Evolutionary conservation across 495 filamentous ascomycete genomes (phyloP).

Genomic region (Hyaloscypha finlandica): DNA sequence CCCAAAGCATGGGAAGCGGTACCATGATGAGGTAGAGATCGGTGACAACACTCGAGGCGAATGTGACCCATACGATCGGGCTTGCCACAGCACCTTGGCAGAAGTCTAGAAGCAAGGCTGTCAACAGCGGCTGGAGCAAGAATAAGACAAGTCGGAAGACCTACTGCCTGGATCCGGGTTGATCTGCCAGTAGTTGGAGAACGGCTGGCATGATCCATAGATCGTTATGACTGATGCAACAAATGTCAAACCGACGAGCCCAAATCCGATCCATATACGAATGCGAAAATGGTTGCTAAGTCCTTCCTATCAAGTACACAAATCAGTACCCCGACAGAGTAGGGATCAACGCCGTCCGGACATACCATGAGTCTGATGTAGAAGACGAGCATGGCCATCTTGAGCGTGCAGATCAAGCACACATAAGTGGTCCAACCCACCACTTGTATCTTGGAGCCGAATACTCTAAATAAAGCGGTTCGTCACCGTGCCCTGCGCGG

Average conservation of each 20-base stretch:
- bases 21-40: slow-evolving; percentile 57
- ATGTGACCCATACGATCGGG: slow-evolving; percentile 46
- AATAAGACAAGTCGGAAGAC: slow-evolving; percentile 22
- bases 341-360: not conserved
- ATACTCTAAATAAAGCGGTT: slow-evolving; percentile 42
- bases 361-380: slow-evolving; percentile 62
- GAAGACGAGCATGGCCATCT: slow-evolving; percentile 59
- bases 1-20: slow-evolving; percentile 56
- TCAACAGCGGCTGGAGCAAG: slow-evolving; percentile 3
- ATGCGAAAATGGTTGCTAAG: slow-evolving; percentile 45
- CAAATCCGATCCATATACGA: slow-evolving; percentile 56
- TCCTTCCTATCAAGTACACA: slow-evolving; percentile 39
- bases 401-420: slow-evolving; percentile 58
- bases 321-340: slow-evolving; percentile 8
- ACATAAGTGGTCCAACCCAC: slow-evolving; percentile 61
- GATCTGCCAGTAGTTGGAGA: slow-evolving; percentile 57
- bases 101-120: slow-evolving; percentile 35
- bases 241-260: slow-evolving; percentile 52
- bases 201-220: slow-evolving; percentile 52
- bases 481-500: slow-evolving; percentile 5
- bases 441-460: slow-evolving; percentile 61
- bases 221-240: slow-evolving; percentile 55
- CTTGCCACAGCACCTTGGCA: slow-evolving; percentile 53
- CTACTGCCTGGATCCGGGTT: slow-evolving; percentile 55
- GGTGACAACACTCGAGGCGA: slow-evolving; percentile 50